Evolutionary conservation across 179 eudicot species (phyloP), one percentile per base, ranked within the genome.

Genomic region (Nepenthes alata): DNA sequence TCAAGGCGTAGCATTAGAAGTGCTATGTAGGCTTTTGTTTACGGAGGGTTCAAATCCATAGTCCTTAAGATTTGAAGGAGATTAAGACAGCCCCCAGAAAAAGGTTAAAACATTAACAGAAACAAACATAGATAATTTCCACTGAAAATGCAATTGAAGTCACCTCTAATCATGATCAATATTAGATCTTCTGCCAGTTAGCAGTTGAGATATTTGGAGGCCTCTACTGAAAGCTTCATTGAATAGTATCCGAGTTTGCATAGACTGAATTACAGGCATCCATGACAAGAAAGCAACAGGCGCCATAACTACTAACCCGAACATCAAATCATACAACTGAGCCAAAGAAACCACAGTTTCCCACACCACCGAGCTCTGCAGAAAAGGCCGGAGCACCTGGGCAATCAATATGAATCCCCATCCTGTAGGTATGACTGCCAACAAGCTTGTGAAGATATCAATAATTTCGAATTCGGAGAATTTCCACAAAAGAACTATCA

Each of bases 181-280:
- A n/a, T 34, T 38, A 38, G 68, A 62, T 44, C 73, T 84, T 76
- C 81, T 85, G 75, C 90, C 96, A 35, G 90, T 74, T 41, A 93
- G 77, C 72, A 93, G 83, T 39, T 82, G 88, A 47, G 95, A 93
- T 49, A 93, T 93, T 51, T 87, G 93, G 25, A 89, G 94, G 15
- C 97, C 98, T 65, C 98, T 69, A 65, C 96, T 89, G 72, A 93
- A 93, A 50, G 88, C 98, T 53, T 93, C 94, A 55, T 93, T 93
- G 69, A 89, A 93, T 47, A 93, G 78, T 59, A 89, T 93, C 78
- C 98, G 78, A 58, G 95, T 93, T 71, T 93, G 98, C 97, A 93
- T 93, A 2, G 96, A 59, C 74, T 89, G 95, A 63, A 93, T 89
- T 25, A 97, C 95, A 63, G 98, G 98, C 85, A 85, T 87, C 98